A percentile compares a stretch with the other conserved stretches of the same genome.
These are phyloP conservation scores for Aciculosporium take DNA, from an alignment of 2,329 filamentous ascomycete species.

Conservation along the genomic window DNA sequence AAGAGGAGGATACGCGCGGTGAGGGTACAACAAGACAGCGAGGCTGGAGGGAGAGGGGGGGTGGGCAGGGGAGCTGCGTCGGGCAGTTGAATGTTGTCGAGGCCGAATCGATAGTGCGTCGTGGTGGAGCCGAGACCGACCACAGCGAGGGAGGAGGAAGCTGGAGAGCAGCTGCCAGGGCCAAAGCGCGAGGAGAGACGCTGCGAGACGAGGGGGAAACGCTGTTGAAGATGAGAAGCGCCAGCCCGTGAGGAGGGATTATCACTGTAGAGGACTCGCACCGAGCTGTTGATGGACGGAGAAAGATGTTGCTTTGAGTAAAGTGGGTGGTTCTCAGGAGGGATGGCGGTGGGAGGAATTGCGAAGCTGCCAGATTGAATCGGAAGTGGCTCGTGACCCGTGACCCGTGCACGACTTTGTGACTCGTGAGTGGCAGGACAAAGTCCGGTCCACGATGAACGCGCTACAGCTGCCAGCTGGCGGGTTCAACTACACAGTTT, in stretches of 20 bases:
- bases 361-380: too few species aligned
- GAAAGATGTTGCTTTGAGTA: not conserved
- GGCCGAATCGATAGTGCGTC: constrained; percentile 3
- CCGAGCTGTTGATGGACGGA: not conserved
- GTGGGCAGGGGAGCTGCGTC: not conserved
- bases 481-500: too few species aligned
- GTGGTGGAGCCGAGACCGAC: not conserved
- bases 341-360: constrained; percentile 2
- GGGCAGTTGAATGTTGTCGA: constrained; percentile 2
- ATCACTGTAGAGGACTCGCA: not conserved
- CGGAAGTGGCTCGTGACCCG: too few species aligned
- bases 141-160: constrained; percentile 3
- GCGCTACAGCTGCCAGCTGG: too few species aligned
- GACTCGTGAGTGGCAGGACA: too few species aligned
- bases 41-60: not conserved
- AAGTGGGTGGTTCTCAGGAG: constrained; percentile 1
- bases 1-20: not conserved
- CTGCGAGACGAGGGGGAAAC: not conserved
- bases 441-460: too few species aligned
- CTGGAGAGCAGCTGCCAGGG: not conserved
- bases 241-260: not conserved
- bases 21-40: not conserved
- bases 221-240: not conserved
- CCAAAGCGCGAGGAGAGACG: not conserved
- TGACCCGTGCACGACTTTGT: too few species aligned